Percentiles rank a stretch among this genome's conserved stretches.
Conservation (phyloP, 768 basidiomycete genomes). For the Lactifluus echinatus region DNA sequence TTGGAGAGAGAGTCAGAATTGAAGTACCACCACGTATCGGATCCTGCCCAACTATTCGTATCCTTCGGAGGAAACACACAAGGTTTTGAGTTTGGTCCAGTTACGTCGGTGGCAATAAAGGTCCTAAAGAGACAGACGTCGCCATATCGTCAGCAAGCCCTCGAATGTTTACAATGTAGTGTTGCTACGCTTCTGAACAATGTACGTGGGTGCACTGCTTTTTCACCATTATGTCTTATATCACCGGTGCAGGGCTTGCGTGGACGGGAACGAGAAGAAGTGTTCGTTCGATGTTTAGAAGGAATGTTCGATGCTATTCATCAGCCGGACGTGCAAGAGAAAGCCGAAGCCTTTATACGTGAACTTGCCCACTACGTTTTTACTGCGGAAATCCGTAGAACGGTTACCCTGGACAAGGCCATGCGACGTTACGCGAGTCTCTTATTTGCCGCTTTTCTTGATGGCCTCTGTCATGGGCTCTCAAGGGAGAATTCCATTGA, state of each 20-base stretch:
- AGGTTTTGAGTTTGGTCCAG: slow-evolving; percentile 56
- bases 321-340: slow-evolving; percentile 54
- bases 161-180: slow-evolving; percentile 61
- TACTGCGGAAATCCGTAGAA: slow-evolving; percentile 59
- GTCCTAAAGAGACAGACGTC: slow-evolving; percentile 45
- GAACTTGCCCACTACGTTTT: slow-evolving; percentile 67
- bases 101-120: slow-evolving; percentile 55
- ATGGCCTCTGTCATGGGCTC: slow-evolving; percentile 69
- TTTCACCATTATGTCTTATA: not conserved
- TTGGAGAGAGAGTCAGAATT: slow-evolving; percentile 73
- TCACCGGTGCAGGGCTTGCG: slow-evolving; percentile 46
- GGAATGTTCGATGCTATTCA: slow-evolving; percentile 73
- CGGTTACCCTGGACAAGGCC: slow-evolving; percentile 43
- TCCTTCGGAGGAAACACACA: slow-evolving; percentile 64
- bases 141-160: slow-evolving; percentile 50
- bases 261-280: slow-evolving; percentile 63
- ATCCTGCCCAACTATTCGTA: slow-evolving; percentile 60
- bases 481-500: slow-evolving; percentile 58
- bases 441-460: slow-evolving; percentile 64
- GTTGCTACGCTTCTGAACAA: slow-evolving; percentile 66
- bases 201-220: slow-evolving; percentile 33
- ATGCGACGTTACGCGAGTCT: slow-evolving; percentile 47
- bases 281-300: slow-evolving; percentile 62
- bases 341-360: slow-evolving; percentile 62
- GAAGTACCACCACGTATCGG: slow-evolving; percentile 59